Evolutionary conservation across 2,329 filamentous ascomycete genomes (phyloP), one percentile per base, ranked within the genome.

Genomic region (Scedosporium apiospermum): DNA sequence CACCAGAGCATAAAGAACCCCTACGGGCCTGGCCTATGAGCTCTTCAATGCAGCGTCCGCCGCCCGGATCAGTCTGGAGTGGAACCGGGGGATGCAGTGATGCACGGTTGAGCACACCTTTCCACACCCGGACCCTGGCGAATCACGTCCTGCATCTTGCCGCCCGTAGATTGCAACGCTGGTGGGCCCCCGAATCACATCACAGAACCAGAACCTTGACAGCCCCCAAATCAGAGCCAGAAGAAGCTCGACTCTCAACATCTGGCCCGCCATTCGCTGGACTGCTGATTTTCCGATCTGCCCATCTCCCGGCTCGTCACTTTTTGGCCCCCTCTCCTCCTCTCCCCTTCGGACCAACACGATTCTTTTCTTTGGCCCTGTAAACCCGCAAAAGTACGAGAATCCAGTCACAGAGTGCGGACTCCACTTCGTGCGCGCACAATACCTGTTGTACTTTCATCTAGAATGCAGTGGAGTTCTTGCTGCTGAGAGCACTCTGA

Each of bases 141-240:
- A 71, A 71, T 71, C 63, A 69, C 18, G 26, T 30, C 12, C 57
- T 27, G 26, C 42, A 10, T 60, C 34, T 72, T 70, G 62, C 68
- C 70, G 70, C 70, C 70, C 67, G 64, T 63, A 44, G 16, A 57
- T 44, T 57, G 57, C 64, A 46, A 57, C 57, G 7, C 51, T 49
- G 12, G 30, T 18, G 2, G 53, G 51, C 62, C 41, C 55, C 55
- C 64, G 61, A 64, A 63, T 64, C 63, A 64, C 61, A 62, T 62
- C 60, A 57, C 60, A 42, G 38, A 44, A 44, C 55, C 10, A 58
- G 55, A 14, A 14, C 30, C 14, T 42, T 30, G 41, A 58, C 58
- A 42, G 61, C 58, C 53, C 58, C 44, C 62, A 49, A 51, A 55
- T 62, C 63, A 57, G 60, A 44, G 30, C 30, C 30, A 34, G 9